Conservation (phyloP, 1,284 basidiomycete species). For the Sphagnurus paluster region DNA sequence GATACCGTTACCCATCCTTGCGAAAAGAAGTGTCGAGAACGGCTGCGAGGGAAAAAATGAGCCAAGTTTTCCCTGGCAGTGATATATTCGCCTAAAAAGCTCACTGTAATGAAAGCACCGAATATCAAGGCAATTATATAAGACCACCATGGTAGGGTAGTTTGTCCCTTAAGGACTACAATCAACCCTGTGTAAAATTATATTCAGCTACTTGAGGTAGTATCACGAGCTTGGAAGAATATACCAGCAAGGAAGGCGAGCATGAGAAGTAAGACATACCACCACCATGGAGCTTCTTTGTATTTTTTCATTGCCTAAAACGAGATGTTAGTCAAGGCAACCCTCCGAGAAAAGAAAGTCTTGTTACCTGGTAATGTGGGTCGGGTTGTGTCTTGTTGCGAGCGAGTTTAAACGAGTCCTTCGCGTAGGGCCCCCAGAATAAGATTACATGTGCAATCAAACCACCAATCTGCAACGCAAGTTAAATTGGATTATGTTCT, state of each 20-base stretch:
- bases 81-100: constrained; percentile 44
- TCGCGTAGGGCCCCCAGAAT: constrained; percentile 57
- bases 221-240: neutral
- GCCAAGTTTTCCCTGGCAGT: no score
- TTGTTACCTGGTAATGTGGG: constrained; percentile 54
- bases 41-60: constrained; percentile 26
- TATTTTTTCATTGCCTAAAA: constrained; percentile 47
- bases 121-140: constrained; percentile 49
- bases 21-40: constrained; percentile 41
- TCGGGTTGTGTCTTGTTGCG: constrained; percentile 49
- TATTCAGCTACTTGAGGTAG: neutral
- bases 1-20: constrained; percentile 58
- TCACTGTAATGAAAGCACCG: constrained; percentile 39
- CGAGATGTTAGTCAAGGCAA: constrained; percentile 18
- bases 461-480: constrained; percentile 52
- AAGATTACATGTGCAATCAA: constrained; percentile 61
- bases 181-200: constrained; percentile 44
- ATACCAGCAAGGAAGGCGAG: constrained; percentile 54
- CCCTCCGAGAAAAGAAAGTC: constrained; percentile 4
- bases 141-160: constrained; percentile 65
- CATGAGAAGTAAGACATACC: constrained; percentile 50
- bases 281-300: constrained; percentile 53
- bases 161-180: constrained; percentile 56
- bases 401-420: constrained; percentile 50
- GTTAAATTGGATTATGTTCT: constrained; percentile 24